Base-by-base conservation (phyloP, 129 eudicot species). In the Flaveria ramosissima region DNA sequence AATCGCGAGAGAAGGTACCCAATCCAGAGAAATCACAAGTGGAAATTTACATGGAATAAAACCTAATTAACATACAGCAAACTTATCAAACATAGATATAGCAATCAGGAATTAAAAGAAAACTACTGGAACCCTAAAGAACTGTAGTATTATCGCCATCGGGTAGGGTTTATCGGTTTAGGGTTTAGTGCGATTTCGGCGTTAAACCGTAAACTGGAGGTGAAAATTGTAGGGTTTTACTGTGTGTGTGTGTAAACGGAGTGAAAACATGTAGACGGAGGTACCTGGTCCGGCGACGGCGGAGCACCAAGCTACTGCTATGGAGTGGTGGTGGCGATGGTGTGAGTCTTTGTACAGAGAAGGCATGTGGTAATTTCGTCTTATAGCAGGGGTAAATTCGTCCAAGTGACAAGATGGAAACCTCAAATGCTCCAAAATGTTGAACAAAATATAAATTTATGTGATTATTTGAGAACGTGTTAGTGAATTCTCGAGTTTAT, bases 161-260 rank as follows among this genome's bases (percentile, higher is more conserved):
- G 39, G 36, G 73, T 42, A 20, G 76, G 76, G 76, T 53, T 72
- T 36, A 36, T 36, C 1, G 41, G 41, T 36, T 36, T 36, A 36
- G 41, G 41, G 41, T 36, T 30, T 30, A 27, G 20, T 30, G 11
- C 39, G 46, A 43, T 7, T 6, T 43, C 47, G 12, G 47, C 12
- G 12, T 36, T 32, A 10, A 13, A 20, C 6, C 23, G 36, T 36
- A 16, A 13, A 27, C 2, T 17, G 3, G 41, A 36, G 41, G 41
- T 4, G 6, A 36, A 36, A 36, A 36, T 5, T 36, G 7, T 36
- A 6, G 41, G 41, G 41, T 36, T 36, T 36, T 5, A 36, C 41
- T 36, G 8, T 36, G 41, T 36, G 36, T 30, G 42, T 32, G 23
- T 4, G 7, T 12, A 1, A 7, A 70, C 7, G 1, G 26, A 2